A percentile compares a stretch with the other conserved stretches of the same genome.
Conservation (phyloP, 768 basidiomycete genomes). For the Amanita rimosa region DNA sequence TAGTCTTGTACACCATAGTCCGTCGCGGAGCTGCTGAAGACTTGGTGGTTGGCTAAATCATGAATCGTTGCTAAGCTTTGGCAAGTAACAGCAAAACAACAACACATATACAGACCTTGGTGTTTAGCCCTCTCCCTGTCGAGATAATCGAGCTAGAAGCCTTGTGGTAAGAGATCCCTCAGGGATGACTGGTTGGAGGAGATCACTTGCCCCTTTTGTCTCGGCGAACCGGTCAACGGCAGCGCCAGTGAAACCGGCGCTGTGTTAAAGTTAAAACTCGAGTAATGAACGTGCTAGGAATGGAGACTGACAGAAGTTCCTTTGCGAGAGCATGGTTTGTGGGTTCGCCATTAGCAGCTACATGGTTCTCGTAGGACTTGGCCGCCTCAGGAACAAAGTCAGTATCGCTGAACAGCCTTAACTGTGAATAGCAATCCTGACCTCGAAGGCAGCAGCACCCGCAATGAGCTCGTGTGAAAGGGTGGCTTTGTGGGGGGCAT, state of each 20-base stretch:
- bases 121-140: constrained; percentile 15
- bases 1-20: not conserved
- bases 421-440: constrained; percentile 12
- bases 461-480: constrained; percentile 61
- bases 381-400: constrained; percentile 30
- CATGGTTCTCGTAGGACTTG: constrained; percentile 53
- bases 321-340: constrained; percentile 39
- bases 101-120: constrained; percentile 11
- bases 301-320: constrained; percentile 30
- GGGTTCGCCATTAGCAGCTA: constrained; percentile 34
- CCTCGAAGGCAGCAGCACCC: constrained; percentile 58
- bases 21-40: not conserved
- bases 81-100: too few species aligned
- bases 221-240: constrained; percentile 22
- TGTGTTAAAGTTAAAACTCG: constrained; percentile 2
- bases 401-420: not conserved
- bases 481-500: constrained; percentile 41
- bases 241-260: constrained; percentile 45
- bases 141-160: constrained; percentile 12
- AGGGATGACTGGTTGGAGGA: too few species aligned
- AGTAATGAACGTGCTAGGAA: not conserved
- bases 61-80: not conserved
- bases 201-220: constrained; percentile 35
- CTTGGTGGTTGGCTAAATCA: not conserved
- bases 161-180: not conserved